Evolutionary conservation across 2,329 filamentous ascomycete species (phyloP).

Genomic region (Claviceps sp.): DNA sequence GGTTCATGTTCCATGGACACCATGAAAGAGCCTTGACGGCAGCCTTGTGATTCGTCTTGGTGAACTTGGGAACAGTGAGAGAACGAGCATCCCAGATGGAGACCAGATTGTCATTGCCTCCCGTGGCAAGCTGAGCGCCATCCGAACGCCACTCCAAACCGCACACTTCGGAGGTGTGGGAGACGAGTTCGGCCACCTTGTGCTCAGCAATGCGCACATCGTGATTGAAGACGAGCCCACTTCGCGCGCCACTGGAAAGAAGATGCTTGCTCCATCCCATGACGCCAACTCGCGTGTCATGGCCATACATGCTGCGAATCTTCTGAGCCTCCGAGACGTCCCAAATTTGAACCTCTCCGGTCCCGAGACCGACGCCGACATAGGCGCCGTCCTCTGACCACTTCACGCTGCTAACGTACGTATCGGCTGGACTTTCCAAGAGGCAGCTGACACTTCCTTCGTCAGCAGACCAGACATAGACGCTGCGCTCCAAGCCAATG

Average conservation of each 20-base stretch:
- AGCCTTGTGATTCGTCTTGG: slow-evolving; percentile 98
- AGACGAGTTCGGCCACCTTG: slow-evolving; percentile 94
- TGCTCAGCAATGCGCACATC: slow-evolving; percentile 95
- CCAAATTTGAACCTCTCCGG: slow-evolving; percentile 98
- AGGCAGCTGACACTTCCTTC: slow-evolving; percentile 80
- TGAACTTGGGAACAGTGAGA: slow-evolving; percentile 89
- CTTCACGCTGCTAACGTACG: slow-evolving; percentile 95
- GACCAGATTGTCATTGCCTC: slow-evolving; percentile 97
- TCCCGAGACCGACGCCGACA: slow-evolving; percentile 85
- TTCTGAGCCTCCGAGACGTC: slow-evolving; percentile 90
- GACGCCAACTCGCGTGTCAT: slow-evolving; percentile 90
- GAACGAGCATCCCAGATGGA: slow-evolving; percentile 98
- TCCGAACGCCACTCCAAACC: slow-evolving; percentile 96
- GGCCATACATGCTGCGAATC: slow-evolving; percentile 96
- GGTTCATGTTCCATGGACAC: slow-evolving; percentile 98
- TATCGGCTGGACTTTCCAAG: slow-evolving; percentile 76
- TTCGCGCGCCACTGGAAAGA: slow-evolving; percentile 86
- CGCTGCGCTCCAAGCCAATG: slow-evolving; percentile 89
- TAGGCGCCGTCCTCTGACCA: slow-evolving; percentile 97
- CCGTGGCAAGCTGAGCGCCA: slow-evolving; percentile 90
- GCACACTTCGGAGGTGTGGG: slow-evolving; percentile 94
- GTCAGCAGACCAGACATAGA: slow-evolving; percentile 98
- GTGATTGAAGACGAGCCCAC: slow-evolving; percentile 94
- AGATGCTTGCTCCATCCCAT: slow-evolving; percentile 99
- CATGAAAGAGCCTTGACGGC: slow-evolving; percentile 96